phyloP scores from a whole-genome alignment of 1,139 yeast species.

The Suhomyces panamericanus region DNA sequence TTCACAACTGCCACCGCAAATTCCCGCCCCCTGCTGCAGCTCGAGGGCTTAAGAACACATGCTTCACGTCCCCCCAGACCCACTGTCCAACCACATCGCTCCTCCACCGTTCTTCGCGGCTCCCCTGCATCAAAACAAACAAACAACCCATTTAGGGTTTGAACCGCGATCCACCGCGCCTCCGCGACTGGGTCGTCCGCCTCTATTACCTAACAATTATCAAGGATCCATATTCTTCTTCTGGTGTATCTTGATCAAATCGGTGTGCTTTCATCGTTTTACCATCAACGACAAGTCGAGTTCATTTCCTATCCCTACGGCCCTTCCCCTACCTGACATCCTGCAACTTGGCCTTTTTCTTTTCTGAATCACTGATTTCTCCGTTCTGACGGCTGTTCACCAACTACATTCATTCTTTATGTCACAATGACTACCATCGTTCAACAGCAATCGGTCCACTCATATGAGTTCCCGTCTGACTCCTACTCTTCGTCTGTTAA shows the following conservation, averaged over 20 bases:
- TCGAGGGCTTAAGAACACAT: neutral
- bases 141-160: conserved; percentile 7
- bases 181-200: conserved; percentile 7
- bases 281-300: neutral
- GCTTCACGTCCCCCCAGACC: neutral
- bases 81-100: neutral
- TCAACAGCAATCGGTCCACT: conserved; percentile 23
- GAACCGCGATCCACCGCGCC: conserved; percentile 9
- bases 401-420: conserved; percentile 17
- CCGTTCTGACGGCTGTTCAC: conserved; percentile 2
- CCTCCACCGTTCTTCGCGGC: neutral
- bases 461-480: conserved; percentile 21
- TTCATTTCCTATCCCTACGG: neutral
- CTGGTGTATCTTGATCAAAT: neutral
- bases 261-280: conserved; percentile 4
- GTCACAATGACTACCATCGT: conserved; percentile 27
- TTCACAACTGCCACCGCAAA: too few species aligned
- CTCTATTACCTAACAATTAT: conserved; percentile 1
- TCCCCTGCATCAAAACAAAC: conserved; percentile 10
- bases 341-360: too few species aligned
- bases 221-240: neutral
- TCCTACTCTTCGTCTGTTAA: conserved; percentile 28
- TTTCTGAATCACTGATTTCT: neutral
- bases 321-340: conserved; percentile 9
- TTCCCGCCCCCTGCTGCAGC: too few species aligned